Base-by-base conservation (phyloP, 2,329 filamentous ascomycete species). In the Colletotrichum orchidophilum region DNA sequence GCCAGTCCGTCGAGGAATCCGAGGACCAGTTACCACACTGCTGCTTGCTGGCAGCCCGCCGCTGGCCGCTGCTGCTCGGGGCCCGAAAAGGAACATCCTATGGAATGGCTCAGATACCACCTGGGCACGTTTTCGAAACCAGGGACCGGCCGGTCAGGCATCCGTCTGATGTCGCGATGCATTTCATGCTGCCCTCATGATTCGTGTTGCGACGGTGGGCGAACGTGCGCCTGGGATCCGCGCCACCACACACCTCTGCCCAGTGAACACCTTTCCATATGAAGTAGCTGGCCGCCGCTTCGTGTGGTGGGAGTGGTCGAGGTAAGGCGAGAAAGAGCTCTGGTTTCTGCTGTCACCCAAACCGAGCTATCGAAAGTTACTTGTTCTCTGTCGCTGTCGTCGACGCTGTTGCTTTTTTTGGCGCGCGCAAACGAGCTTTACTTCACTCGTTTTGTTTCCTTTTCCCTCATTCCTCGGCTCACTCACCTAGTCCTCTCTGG, bases 111-210 rank as follows among this genome's bases (percentile, higher is more conserved):
- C 69, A 63, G 69, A 69, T 71, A 69, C 52, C 27, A 60, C 53
- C 58, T 49, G 64, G 57, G 69, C 69, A 71, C 69, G 64, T 71
- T 71, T 71, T 42, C 69, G 69, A 71, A 69, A 71, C 64, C 58
- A 71, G 64, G 69, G 69, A 71, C 58, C 64, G 69, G 69, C 69
- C 69, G 69, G 64, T 59, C 64, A 71, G 46, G 69, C 64, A 35
- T 67, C 64, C 69, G 59, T 69, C 69, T 63, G 69, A 71, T 63
- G 64, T 69, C 58, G 42, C 42, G 64, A 71, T 69, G 69, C 58
- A 69, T 63, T 61, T 68, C 49, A 71, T 63, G 64, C 69, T 52
- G 27, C 53, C 58, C 69, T 71, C 69, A 63, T 71, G 64, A 71
- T 71, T 71, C 69, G 64, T 71, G 69, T 68, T 71, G 69, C 69